Base-by-base conservation (phyloP, 2,329 filamentous ascomycete species). In the Xylariales sp. region DNA sequence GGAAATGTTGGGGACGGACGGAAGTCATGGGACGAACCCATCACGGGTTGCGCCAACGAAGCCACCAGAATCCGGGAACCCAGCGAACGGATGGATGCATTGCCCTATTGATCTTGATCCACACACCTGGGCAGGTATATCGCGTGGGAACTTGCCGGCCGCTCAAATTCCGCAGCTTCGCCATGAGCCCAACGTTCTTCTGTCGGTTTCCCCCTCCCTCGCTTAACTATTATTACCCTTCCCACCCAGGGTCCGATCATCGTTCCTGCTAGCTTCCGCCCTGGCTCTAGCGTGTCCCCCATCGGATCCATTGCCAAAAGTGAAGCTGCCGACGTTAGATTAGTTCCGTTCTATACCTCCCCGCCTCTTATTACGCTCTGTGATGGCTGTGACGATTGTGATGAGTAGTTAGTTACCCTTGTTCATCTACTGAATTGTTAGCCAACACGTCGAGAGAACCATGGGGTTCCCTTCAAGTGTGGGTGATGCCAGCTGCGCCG, bases 121-220 rank as follows among this genome's bases (percentile, higher is more conserved):
- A 64, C 66, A 54, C 62, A 54, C 65, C 54, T 62, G 59, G 56
- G 39, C 57, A 45, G 43, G 43, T 56, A 69, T 64, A 64, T 49
- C 64, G 69, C 69, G 63, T 69, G 63, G 67, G 62, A 66, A 36
- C 58, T 34, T 59, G 39, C 68, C 60, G 60, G 60, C 57, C 63
- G 69, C 67, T 67, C 64, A 57, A 54, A 60, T 68, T 67, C 61
- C 60, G 55, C 62, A 62, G 49, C 68, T 66, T 57, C 23, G 48
- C 53, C 61, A 64, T 58, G 62, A 69, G 68, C 68, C 64, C 62
- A 68, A 69, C 68, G 58, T 68, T 41, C 36, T 39, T 39, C 64
- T 46, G 34, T 49, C 59, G 41, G 55, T n/a, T 45, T 16, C 32
- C 60, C 55, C 61, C 46, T 52, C 32, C 34, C 45, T 67, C 64